Evolutionary conservation across 345 rosid species (phyloP), one percentile per base, ranked within the genome.

Genomic region (Hibiscus mutabilis): DNA sequence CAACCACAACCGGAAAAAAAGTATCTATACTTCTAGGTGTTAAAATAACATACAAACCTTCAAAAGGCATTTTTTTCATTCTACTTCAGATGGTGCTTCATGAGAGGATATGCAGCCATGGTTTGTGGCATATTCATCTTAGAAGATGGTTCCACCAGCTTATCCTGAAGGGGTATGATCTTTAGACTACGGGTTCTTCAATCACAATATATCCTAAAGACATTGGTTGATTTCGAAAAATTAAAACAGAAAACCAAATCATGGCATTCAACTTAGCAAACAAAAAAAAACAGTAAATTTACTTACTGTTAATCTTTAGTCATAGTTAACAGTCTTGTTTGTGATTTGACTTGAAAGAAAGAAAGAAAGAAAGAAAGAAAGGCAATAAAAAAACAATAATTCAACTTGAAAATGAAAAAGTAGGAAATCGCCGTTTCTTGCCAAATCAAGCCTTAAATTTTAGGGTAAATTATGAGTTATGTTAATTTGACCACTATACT

Each of bases 151-250:
- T 83, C 93, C 78, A 72, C 77, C 77, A 81, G 87, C 81, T 89
- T 82, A 76, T 85, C 92, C 93, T 84, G 88, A 76, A 87, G 83
- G 86, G 76, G 83, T 46, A 79, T 77, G 77, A 82, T 71, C 77
- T 73, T 84, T 81, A 80, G 84, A 83, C 71, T 72, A 79, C 75
- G 71, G 77, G 79, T 77, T 74, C 84, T 77, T 81, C 82, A 70
- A 62, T 76, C 86, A 82, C 74, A 81, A 47, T 56, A 77, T 67
- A 79, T 78, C 82, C 78, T 70, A 81, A 73, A 73, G 81, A 73
- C 70, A 72, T 75, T n/a, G n/a, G n/a, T n/a, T 77, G 65, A 72
- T 81, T 42, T 70, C 55, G 75, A 79, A 73, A 69, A 77, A 80
- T 73, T 68, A 75, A 84, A 73, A 70, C 52, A 14, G 35, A n/a